Conservation (phyloP, 495 filamentous ascomycete species). For the Beverwykella pulmonaria region DNA sequence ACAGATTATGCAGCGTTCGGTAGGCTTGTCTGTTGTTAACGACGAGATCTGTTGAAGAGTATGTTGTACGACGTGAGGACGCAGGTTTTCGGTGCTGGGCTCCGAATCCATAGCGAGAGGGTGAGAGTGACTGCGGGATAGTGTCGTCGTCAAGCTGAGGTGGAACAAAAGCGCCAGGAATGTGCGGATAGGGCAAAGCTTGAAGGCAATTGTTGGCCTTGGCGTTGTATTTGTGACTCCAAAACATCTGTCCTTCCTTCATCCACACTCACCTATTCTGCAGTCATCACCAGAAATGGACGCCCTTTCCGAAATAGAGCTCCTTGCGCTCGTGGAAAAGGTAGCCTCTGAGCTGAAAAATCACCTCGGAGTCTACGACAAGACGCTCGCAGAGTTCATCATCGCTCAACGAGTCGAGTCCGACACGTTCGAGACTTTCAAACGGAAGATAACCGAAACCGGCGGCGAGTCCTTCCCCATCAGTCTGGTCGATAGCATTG, state of each 20-base stretch:
- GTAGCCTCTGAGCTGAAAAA: slow-evolving; percentile 91
- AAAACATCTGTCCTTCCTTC: background rate
- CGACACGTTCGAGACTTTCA: slow-evolving; percentile 67
- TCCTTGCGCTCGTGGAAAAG: slow-evolving; percentile 88
- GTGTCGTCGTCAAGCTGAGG: background rate
- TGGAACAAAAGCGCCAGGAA: background rate
- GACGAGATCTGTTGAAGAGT: background rate
- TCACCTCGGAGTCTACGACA: slow-evolving; percentile 86
- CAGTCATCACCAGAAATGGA: slow-evolving; percentile 65
- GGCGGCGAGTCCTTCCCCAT: slow-evolving; percentile 78
- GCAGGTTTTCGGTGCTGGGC: background rate
- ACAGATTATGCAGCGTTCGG: slow-evolving; percentile 5
- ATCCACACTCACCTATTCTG: background rate
- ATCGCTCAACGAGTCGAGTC: slow-evolving; percentile 85
- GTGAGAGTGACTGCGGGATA: background rate
- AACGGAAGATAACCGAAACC: slow-evolving; percentile 67
- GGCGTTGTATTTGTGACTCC: background rate
- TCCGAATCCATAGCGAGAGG: background rate
- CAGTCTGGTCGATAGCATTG: slow-evolving; percentile 86
- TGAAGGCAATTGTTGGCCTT: background rate
- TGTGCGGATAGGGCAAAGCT: background rate
- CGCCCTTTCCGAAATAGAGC: slow-evolving; percentile 83
- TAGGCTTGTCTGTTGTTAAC: background rate
- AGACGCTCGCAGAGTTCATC: slow-evolving; percentile 90
- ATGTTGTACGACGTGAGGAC: background rate